A percentile compares a stretch with the other conserved stretches of the same genome.
These are phyloP conservation scores for Lobosporangium transversale DNA, from an alignment of 192 early-diverging fungal genomes.

Conservation along the genomic window DNA sequence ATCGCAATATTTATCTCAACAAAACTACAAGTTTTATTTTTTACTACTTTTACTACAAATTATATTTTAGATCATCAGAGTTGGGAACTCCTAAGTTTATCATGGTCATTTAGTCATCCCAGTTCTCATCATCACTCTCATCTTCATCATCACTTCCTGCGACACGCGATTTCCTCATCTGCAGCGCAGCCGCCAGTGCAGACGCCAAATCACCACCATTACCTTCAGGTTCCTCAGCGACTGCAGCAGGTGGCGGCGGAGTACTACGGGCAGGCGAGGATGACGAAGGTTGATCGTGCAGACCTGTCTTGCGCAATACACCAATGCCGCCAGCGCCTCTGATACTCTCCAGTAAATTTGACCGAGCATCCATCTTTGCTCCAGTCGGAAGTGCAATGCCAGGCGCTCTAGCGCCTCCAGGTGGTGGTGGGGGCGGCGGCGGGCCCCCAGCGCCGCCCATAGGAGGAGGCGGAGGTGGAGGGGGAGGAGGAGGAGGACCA, in stretches of 20 bases:
- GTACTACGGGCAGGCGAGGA: constrained; percentile 19
- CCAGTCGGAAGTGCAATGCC: constrained; percentile 17
- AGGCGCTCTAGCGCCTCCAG: constrained; percentile 16
- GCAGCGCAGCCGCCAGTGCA: constrained; percentile 20
- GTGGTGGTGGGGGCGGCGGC: constrained; percentile 52
- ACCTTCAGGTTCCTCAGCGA: constrained; percentile 23
- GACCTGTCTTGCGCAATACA: constrained; percentile 47
- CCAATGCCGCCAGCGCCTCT: constrained; percentile 58
- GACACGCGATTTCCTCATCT: constrained; percentile 27
- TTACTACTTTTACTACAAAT: too few relatives aligned
- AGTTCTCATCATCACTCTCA: constrained; percentile 43
- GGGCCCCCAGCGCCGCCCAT: constrained; percentile 20
- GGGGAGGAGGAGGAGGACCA: constrained; percentile 48
- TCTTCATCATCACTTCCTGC: constrained; percentile 44
- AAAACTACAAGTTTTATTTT: too few relatives aligned
- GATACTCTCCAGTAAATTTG: constrained; percentile 60
- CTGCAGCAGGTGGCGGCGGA: constrained; percentile 19
- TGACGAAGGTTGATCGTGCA: not conserved
- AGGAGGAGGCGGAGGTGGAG: constrained; percentile 34
- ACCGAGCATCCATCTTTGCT: constrained; percentile 16
- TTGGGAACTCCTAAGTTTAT: too few relatives aligned
- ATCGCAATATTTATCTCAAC: too few relatives aligned
- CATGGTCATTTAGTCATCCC: constrained; percentile 34
- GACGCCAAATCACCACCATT: constrained; percentile 20
- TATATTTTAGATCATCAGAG: too few relatives aligned